Evolutionary conservation across 495 filamentous ascomycete genomes (phyloP).

Genomic region (Penicillium macrosclerotiorum): DNA sequence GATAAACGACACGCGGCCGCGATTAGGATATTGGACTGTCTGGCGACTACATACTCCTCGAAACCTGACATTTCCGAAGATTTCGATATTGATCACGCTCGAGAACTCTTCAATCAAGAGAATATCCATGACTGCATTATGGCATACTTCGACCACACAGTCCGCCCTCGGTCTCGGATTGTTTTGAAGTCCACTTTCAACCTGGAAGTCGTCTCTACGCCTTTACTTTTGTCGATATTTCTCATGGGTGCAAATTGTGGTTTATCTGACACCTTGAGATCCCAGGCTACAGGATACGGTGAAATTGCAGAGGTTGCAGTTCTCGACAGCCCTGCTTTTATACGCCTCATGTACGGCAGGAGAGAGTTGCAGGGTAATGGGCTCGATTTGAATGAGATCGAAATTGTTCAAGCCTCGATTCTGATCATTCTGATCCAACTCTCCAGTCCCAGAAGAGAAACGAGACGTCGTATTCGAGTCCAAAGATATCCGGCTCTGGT

Average conservation of each 20-base stretch:
- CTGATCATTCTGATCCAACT: constrained; percentile 15
- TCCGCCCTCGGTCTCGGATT: constrained; percentile 17
- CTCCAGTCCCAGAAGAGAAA: constrained; percentile 6
- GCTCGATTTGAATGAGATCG: neutral
- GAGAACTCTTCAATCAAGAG: constrained; percentile 5
- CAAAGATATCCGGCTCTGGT: constrained; percentile 17
- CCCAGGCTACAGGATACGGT: constrained; percentile 1
- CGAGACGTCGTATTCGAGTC: constrained; percentile 12
- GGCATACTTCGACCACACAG: constrained; percentile 16
- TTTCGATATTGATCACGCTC: neutral
- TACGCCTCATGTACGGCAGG: constrained; percentile 3
- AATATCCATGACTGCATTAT: constrained; percentile 8
- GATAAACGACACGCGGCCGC: constrained; percentile 2
- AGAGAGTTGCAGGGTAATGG: neutral
- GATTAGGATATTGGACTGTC: constrained; percentile 3
- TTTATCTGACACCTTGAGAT: neutral
- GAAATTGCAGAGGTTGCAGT: constrained; percentile 8
- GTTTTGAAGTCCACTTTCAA: constrained; percentile 15
- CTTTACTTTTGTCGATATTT: constrained; percentile 7
- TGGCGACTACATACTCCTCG: neutral
- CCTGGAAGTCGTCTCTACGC: constrained; percentile 3
- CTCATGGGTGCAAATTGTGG: constrained; percentile 15
- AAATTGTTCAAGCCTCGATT: constrained; percentile 13
- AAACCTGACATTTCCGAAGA: neutral
- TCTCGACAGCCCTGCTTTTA: constrained; percentile 9